A percentile compares a stretch with the other conserved stretches of the same genome.
Evolutionary conservation across 176 grass and related monocot species (phyloP).

Genomic region (Ananas comosus): DNA sequence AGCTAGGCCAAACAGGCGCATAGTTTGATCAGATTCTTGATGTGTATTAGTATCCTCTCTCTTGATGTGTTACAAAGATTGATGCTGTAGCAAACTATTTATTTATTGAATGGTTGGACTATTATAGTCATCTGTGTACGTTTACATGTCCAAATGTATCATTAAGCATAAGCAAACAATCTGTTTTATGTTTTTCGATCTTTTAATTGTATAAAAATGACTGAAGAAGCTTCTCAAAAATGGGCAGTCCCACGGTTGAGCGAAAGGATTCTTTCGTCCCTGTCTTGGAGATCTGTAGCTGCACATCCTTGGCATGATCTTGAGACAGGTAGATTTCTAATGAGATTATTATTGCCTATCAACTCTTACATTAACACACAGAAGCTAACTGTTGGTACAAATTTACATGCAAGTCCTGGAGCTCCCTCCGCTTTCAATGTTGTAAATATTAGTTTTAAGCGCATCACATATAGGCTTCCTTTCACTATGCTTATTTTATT

Average conservation of each 20-base stretch:
- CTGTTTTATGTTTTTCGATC: background rate
- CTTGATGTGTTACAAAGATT: too few species aligned
- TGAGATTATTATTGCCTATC: background rate
- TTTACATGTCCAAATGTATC: background rate
- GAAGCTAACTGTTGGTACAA: background rate
- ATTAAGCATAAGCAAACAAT: background rate
- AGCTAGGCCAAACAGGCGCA: too few species aligned
- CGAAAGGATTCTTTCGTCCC: background rate
- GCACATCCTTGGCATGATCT: slow-evolving; percentile 2
- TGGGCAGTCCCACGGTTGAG: background rate
- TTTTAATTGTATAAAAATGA: background rate
- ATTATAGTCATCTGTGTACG: background rate
- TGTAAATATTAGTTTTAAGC: slow-evolving; percentile 29
- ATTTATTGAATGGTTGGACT: background rate
- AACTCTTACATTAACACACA: background rate
- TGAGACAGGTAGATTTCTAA: background rate
- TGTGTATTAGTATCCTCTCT: too few species aligned
- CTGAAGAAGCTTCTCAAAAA: background rate
- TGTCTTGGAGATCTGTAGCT: background rate
- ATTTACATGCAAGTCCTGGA: slow-evolving; percentile 32
- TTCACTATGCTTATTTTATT: background rate
- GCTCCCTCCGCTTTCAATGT: slow-evolving; percentile 72
- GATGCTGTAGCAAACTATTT: too few species aligned
- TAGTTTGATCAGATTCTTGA: too few species aligned
- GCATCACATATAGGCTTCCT: background rate